phyloP scores from a whole-genome alignment of 257 asterid species.

The Handroanthus guayacan region DNA sequence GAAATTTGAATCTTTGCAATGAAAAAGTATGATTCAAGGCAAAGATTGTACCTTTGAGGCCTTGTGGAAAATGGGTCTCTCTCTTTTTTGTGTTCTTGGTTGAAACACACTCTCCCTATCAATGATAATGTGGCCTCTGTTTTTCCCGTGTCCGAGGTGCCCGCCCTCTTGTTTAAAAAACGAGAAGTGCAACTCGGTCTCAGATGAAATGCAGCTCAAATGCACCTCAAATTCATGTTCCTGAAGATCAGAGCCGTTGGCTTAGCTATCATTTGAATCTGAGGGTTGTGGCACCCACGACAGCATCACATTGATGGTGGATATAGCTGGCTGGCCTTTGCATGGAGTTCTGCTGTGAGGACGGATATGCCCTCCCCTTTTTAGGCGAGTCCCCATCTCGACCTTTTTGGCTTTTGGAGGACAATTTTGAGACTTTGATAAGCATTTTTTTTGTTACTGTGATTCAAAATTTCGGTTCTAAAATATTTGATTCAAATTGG shows the following conservation, averaged over 20 bases:
- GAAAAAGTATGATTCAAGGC: slow-evolving; percentile 18
- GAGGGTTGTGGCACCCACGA: slow-evolving; percentile 50
- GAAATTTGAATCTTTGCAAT: neutral
- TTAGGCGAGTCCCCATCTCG: slow-evolving; percentile 3
- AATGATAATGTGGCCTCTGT: neutral
- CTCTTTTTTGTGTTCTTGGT: neutral
- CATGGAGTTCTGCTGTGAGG: slow-evolving; percentile 19
- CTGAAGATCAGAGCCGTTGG: slow-evolving; percentile 51
- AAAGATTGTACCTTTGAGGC: slow-evolving; percentile 41
- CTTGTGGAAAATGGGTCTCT: slow-evolving; percentile 36
- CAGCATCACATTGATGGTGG: slow-evolving; percentile 46
- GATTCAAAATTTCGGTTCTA: neutral
- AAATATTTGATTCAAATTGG: neutral
- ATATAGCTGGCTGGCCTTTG: slow-evolving; percentile 54
- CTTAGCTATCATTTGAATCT: slow-evolving; percentile 37
- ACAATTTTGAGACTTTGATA: neutral
- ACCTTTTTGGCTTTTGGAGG: slow-evolving; percentile 12
- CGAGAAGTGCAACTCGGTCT: slow-evolving; percentile 34
- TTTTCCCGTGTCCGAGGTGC: slow-evolving; percentile 30
- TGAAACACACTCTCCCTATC: slow-evolving; percentile 18
- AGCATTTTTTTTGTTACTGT: neutral
- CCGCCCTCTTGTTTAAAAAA: slow-evolving; percentile 52
- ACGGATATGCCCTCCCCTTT: slow-evolving; percentile 42
- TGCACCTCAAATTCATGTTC: slow-evolving; percentile 44
- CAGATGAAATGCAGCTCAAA: slow-evolving; percentile 48